Evolutionary conservation across 352 stramenopile genomes (phyloP), one percentile per base, ranked within the genome.

Genomic region (Globisporangium lucens): DNA sequence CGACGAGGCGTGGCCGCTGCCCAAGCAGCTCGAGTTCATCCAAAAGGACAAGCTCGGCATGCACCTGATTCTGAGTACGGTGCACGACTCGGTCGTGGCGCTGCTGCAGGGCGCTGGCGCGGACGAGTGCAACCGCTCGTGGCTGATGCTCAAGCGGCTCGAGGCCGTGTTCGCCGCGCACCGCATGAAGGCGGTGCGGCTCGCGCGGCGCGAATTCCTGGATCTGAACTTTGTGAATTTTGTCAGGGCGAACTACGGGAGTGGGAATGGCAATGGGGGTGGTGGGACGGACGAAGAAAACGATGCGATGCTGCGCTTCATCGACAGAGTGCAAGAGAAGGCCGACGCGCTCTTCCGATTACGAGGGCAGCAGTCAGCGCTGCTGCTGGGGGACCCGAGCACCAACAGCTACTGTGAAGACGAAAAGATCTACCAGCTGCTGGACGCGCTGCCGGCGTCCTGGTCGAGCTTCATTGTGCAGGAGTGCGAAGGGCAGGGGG

Each of bases 21-120:
- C 61, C 47, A 66, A 66, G 61, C 61, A 65, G 43, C 59, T 65
- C 59, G 59, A 65, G 59, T 65, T 65, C 59, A 65, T 65, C 27
- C 41, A 53, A 17, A 65, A 65, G 59, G 59, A 65, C 43, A 65
- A 65, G 59, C 59, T 53, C 59, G 59, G 43, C 43, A 55, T 65
- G 59, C 59, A 65, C 17, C 43, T 65, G 24, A 36, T 65, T 8
- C 27, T 65, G 22, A 38, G 5, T 4, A 46, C 59, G 24, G 27
- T 65, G 43, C 59, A 65, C 59, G 59, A 65, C 59, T 29, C 36
- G 41, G 27, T 47, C 33, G 56, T 47, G 20, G 17, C 15, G 56
- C 56, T 47, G 56, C 56, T 56, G 29, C 56, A 47, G 56, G 12
- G 22, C 7, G 33, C 10, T 10, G 36, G 13, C 33, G 8, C 2